Percentiles rank a stretch among this genome's conserved stretches.
Conservation (phyloP, 2,329 filamentous ascomycete species). For the Ceratocystis alfenasii region DNA sequence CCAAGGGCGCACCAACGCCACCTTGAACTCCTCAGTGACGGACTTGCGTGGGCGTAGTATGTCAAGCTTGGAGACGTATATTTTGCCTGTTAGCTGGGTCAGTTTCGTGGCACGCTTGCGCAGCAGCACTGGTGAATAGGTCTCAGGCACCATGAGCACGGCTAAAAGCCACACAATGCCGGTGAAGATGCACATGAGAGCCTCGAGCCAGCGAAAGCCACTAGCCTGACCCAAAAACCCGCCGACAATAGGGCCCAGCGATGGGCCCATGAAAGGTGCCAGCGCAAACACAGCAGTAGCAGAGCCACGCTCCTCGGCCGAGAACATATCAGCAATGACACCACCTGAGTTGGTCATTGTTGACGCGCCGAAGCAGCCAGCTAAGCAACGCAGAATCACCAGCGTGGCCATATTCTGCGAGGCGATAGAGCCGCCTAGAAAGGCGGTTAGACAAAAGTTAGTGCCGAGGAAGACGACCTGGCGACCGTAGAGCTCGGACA, state of each 20-base stretch:
- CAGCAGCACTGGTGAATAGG: conserved; percentile 47
- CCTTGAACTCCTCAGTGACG: conserved; percentile 40
- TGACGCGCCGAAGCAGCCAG: conserved; percentile 50
- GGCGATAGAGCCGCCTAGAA: conserved; percentile 49
- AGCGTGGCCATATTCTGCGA: conserved; percentile 47
- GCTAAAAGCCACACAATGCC: conserved; percentile 46
- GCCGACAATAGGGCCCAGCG: conserved; percentile 47
- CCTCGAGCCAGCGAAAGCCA: conserved; percentile 55
- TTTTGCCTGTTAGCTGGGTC: conserved; percentile 41
- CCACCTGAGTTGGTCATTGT: conserved; percentile 52
- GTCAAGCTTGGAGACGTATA: conserved; percentile 42
- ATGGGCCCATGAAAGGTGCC: conserved; percentile 53
- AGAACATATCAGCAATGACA: conserved; percentile 52
- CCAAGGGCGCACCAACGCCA: conserved; percentile 51
- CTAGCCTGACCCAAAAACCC: conserved; percentile 48
- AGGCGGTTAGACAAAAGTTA: conserved; percentile 46
- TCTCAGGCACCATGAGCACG: conserved; percentile 44
- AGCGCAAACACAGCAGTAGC: conserved; percentile 50
- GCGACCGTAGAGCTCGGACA: conserved; percentile 52
- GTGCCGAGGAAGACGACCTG: conserved; percentile 48
- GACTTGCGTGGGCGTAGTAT: conserved; percentile 34
- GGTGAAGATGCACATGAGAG: conserved; percentile 49
- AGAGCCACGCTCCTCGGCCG: conserved; percentile 41
- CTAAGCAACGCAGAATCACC: conserved; percentile 57
- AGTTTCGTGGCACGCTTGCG: conserved; percentile 40